Conservation (phyloP, 2,329 filamentous ascomycete species). For the Diaporthe capsici region DNA sequence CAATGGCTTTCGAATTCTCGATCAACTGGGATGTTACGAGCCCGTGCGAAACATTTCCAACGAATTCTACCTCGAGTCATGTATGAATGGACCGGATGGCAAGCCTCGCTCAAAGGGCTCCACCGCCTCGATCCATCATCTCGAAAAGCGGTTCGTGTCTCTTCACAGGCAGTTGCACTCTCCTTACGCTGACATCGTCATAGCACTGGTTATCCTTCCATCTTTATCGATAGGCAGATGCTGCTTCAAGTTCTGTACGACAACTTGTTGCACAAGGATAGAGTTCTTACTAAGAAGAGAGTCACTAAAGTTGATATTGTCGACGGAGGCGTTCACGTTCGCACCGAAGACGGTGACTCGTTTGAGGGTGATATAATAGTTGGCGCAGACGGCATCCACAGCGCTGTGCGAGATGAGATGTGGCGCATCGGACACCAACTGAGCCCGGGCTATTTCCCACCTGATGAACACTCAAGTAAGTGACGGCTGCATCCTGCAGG, state of each 20-base stretch:
- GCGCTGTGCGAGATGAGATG: slow-evolving; percentile 44
- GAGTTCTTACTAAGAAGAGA: slow-evolving; percentile 48
- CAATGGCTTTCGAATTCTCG: slow-evolving; percentile 60
- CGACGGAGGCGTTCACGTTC: background rate
- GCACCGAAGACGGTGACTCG: slow-evolving; percentile 36
- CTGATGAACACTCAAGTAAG: background rate
- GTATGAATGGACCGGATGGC: background rate
- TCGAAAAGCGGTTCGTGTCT: background rate
- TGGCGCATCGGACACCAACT: background rate
- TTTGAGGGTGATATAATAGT: slow-evolving; percentile 41
- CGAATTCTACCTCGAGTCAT: background rate
- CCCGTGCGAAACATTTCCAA: slow-evolving; percentile 40
- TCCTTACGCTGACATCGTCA: background rate
- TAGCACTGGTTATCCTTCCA: slow-evolving; percentile 49
- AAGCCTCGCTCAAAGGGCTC: background rate
- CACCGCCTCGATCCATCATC: background rate
- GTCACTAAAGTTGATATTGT: slow-evolving; percentile 47
- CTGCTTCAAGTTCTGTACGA: slow-evolving; percentile 53
- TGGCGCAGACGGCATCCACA: slow-evolving; percentile 41
- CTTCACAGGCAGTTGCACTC: background rate
- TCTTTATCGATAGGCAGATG: slow-evolving; percentile 54
- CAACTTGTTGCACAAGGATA: slow-evolving; percentile 52
- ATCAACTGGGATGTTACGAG: slow-evolving; percentile 61
- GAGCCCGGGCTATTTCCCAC: background rate
- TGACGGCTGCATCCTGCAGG: slow-evolving; percentile 31